A percentile compares a stretch with the other conserved stretches of the same genome.
phyloP scores from a whole-genome alignment of 148 eudicot genomes.

The Camellia granthamiana region DNA sequence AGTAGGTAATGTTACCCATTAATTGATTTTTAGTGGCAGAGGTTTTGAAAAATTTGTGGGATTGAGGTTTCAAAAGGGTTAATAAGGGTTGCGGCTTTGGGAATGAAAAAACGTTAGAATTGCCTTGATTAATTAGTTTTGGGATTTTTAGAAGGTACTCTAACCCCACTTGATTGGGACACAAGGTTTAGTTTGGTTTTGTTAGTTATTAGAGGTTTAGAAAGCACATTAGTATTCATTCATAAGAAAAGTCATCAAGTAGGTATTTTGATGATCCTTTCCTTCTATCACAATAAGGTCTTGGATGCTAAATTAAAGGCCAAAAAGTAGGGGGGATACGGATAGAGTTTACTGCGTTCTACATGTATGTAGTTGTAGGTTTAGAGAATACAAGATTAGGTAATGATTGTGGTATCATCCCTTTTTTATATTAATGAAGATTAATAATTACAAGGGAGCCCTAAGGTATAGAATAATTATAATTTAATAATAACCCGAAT shows the following conservation, averaged over 20 bases:
- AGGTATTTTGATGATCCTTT: background rate
- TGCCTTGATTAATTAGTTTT: background rate
- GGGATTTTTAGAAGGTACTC: background rate
- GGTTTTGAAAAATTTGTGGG: background rate
- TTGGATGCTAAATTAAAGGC: background rate
- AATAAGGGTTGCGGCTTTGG: background rate
- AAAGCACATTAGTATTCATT: background rate
- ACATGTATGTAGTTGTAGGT: too few relatives aligned
- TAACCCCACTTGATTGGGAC: too few relatives aligned
- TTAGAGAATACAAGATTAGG: too few relatives aligned
- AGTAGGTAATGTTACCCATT: background rate
- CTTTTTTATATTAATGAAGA: too few relatives aligned
- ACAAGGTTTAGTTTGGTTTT: too few relatives aligned
- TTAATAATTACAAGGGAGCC: too few relatives aligned
- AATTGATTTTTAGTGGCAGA: background rate
- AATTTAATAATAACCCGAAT: too few relatives aligned
- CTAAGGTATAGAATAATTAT: too few relatives aligned
- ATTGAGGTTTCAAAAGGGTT: background rate
- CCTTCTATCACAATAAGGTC: background rate
- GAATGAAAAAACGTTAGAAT: background rate
- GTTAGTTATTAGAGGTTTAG: background rate
- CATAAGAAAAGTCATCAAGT: background rate
- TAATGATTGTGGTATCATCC: too few relatives aligned
- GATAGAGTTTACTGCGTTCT: too few relatives aligned
- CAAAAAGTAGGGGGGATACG: background rate